Evolutionary conservation across 768 basidiomycete genomes (phyloP).

Genomic region (Leccinum disarticulatum): DNA sequence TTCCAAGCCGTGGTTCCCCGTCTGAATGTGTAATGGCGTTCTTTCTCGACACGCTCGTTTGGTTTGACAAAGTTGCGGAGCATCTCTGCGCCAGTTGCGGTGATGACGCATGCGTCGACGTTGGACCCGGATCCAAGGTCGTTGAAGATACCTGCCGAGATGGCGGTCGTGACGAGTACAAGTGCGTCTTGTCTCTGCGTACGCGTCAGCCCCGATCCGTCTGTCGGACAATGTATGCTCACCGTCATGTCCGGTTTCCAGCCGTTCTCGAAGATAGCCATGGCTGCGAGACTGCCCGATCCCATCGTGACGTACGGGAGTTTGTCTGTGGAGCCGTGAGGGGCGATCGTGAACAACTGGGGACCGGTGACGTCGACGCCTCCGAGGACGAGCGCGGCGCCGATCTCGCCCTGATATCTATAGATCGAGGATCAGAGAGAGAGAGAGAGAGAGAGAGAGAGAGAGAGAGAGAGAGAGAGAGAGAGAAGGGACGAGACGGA

Average conservation of each 20-base stretch:
- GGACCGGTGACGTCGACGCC: slow-evolving; percentile 95
- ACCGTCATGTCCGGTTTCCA: slow-evolving; percentile 87
- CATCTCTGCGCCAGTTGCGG: slow-evolving; percentile 84
- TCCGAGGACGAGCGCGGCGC: slow-evolving; percentile 94
- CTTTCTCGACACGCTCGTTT: slow-evolving; percentile 79
- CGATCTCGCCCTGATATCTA: slow-evolving; percentile 91
- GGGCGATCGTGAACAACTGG: slow-evolving; percentile 93
- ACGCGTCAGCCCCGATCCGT: slow-evolving; percentile 4
- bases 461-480: not conserved
- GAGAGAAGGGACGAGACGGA: slow-evolving; percentile 31
- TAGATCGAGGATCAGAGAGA: not conserved
- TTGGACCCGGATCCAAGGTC: slow-evolving; percentile 99
- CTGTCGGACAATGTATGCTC: slow-evolving; percentile 20
- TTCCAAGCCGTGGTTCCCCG: slow-evolving; percentile 90
- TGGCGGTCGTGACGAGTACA: slow-evolving; percentile 77
- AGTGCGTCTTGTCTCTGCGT: slow-evolving; percentile 77
- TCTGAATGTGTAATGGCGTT: slow-evolving; percentile 67
- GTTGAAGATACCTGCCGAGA: slow-evolving; percentile 97
- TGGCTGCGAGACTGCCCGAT: slow-evolving; percentile 92
- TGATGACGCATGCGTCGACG: slow-evolving; percentile 95
- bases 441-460: not conserved
- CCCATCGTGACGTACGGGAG: slow-evolving; percentile 99
- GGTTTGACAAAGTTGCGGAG: slow-evolving; percentile 93
- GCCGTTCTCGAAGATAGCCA: slow-evolving; percentile 92
- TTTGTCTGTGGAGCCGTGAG: slow-evolving; percentile 89